Evolutionary conservation across 805 yeast genomes (phyloP).

Genomic region (Yarrowia porcina): DNA sequence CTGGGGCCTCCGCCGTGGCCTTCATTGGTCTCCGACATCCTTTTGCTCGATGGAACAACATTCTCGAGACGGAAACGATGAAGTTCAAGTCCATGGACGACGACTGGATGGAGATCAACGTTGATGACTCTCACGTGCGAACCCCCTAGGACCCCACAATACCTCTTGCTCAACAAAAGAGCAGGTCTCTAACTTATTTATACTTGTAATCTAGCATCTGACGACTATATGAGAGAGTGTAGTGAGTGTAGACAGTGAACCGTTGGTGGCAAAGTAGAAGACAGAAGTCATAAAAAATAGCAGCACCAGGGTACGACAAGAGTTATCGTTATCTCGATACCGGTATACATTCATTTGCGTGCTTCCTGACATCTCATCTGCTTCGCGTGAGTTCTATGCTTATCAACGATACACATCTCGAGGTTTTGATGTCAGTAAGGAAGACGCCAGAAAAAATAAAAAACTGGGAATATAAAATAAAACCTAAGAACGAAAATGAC

Average conservation of each 20-base stretch:
- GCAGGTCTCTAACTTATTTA: slow-evolving; percentile 20
- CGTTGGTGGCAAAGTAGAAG: too few relatives aligned
- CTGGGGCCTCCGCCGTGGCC: slow-evolving; percentile 21
- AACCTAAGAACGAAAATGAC: too few relatives aligned
- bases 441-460: too few relatives aligned
- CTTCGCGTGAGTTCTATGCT: too few relatives aligned
- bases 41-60: slow-evolving; percentile 24
- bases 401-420: too few relatives aligned
- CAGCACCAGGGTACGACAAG: too few relatives aligned
- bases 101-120: slow-evolving; percentile 31
- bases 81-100: slow-evolving; percentile 31
- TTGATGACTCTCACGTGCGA: slow-evolving; percentile 12
- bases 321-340: too few relatives aligned
- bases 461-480: too few relatives aligned
- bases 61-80: slow-evolving; percentile 21
- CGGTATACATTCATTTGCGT: too few relatives aligned
- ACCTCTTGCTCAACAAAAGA: background rate
- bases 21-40: slow-evolving; percentile 24
- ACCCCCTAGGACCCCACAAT: background rate
- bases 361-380: too few relatives aligned
- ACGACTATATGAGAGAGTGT: background rate
- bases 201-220: slow-evolving; percentile 6
- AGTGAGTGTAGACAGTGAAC: background rate
- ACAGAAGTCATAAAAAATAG: too few relatives aligned
- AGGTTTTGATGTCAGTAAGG: too few relatives aligned